A percentile compares a stretch with the other conserved stretches of the same genome.
Conservation (phyloP, 2,329 filamentous ascomycete genomes). For the Huntiella decipiens region DNA sequence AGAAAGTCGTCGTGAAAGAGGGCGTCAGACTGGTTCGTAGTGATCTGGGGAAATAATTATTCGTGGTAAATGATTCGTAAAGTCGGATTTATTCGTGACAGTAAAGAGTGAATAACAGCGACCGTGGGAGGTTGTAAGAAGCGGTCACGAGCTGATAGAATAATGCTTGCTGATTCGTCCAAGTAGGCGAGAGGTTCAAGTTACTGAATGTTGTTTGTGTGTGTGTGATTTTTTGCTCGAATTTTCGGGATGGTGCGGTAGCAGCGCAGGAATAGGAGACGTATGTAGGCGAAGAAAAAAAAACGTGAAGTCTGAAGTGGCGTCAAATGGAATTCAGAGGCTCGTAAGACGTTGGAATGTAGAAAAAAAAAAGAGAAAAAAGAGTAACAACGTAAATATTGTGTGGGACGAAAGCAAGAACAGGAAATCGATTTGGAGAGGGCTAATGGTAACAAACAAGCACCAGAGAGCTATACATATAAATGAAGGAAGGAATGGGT, state of each 20-base stretch:
- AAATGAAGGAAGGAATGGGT: too few species aligned
- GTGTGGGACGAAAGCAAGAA: constrained; percentile 4
- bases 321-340: neutral
- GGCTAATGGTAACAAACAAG: too few species aligned
- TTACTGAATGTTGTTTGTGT: neutral
- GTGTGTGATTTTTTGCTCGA: too few species aligned
- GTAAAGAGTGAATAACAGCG: neutral
- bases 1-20: too few species aligned
- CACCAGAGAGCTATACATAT: too few species aligned
- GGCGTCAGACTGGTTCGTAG: too few species aligned
- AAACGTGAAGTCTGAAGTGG: constrained; percentile 1
- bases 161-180: neutral
- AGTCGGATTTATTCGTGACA: too few species aligned
- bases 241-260: too few species aligned
- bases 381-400: constrained; percentile 3
- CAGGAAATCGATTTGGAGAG: constrained; percentile 2
- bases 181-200: neutral
- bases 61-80: too few species aligned
- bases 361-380: neutral
- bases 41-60: too few species aligned
- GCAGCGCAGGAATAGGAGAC: neutral
- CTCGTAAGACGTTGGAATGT: constrained; percentile 4
- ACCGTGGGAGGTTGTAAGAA: neutral
- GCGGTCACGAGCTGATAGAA: neutral
- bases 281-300: neutral